These are phyloP conservation scores for Brassica incana DNA, from an alignment of 345 rosid species.

Conservation along the genomic window DNA sequence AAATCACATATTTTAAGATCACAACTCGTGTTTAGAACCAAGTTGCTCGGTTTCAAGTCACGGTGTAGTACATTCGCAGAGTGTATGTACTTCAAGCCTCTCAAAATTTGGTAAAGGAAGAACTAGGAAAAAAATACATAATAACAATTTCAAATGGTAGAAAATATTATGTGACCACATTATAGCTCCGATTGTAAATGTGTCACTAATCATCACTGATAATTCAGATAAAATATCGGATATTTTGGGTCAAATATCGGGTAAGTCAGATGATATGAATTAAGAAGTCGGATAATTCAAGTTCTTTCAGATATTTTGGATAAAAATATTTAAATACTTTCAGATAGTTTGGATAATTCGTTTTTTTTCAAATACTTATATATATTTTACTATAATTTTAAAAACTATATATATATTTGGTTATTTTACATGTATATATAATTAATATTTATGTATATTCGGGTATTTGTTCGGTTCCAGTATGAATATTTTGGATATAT, in stretches of 20 bases:
- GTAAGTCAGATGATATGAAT: neutral
- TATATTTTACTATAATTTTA: too few relatives aligned
- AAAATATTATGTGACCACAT: neutral
- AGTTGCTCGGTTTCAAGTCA: constrained; percentile 85
- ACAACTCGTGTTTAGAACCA: constrained; percentile 64
- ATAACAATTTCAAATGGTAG: neutral
- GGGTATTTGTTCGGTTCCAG: neutral
- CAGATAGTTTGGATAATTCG: neutral
- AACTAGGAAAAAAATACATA: constrained; percentile 44
- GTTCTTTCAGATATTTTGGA: too few relatives aligned
- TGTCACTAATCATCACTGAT: neutral
- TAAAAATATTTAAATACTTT: too few relatives aligned
- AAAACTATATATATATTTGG: too few relatives aligned
- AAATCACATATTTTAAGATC: constrained; percentile 83
- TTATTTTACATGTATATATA: too few relatives aligned
- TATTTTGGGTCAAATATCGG: neutral
- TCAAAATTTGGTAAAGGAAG: constrained; percentile 77
- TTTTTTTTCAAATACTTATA: neutral
- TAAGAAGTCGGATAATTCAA: too few relatives aligned
- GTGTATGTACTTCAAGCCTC: constrained; percentile 82
- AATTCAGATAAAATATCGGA: too few relatives aligned
- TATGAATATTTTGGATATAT: neutral
- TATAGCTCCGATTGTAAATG: neutral
- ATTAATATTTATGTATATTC: too few relatives aligned
- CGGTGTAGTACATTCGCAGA: constrained; percentile 87